Base-by-base conservation (phyloP, 2,329 filamentous ascomycete genomes). In the Aspergillus brunneoviolaceus region DNA sequence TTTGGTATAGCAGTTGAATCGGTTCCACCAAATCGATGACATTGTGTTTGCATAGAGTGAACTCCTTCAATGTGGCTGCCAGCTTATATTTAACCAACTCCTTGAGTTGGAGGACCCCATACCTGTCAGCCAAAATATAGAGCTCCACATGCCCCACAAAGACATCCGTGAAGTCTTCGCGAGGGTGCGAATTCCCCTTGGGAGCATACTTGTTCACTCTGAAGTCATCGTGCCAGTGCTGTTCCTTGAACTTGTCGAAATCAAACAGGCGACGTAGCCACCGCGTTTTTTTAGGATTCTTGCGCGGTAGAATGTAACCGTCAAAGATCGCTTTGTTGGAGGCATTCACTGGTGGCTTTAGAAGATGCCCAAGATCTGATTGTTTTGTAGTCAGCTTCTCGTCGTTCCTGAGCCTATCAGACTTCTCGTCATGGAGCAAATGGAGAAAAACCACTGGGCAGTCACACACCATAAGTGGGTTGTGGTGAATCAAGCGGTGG, bases 121-220 rank as follows among this genome's bases (percentile, higher is more conserved):
- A 78, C 54, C 70, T 75, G 58, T 81, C 76, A 0, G 78, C 74
- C 19, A 81, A 68, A 2, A 75, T 67, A 49, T 77, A 79, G 4
- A 80, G 62, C 23, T 67, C 69, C 1, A 74, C 77, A 61, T 79
- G 76, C n/a, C 67, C 71, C 5, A 80, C 66, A 49, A 80, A 72
- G 11, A 77, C 72, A n/a, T 67, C 64, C 0, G 67, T 69, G 58
- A 72, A 75, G 57, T 72, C 69, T 49, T 75, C 63, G 10, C 51
- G 42, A 2, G 54, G 50, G 12, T 59, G 29, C 6, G 21, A 50
- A 31, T 69, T 68, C 10, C n/a, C 19, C 2, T 51, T 31, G 39
- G 65, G 58, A 16, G 57, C 16, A 57, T 65, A 68, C 7, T n/a
- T 31, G 23, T 9, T 23, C 52, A 49, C 48, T 2, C 19, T 16